phyloP scores from a whole-genome alignment of 768 basidiomycete genomes.

The Pleurotus ostreatus region DNA sequence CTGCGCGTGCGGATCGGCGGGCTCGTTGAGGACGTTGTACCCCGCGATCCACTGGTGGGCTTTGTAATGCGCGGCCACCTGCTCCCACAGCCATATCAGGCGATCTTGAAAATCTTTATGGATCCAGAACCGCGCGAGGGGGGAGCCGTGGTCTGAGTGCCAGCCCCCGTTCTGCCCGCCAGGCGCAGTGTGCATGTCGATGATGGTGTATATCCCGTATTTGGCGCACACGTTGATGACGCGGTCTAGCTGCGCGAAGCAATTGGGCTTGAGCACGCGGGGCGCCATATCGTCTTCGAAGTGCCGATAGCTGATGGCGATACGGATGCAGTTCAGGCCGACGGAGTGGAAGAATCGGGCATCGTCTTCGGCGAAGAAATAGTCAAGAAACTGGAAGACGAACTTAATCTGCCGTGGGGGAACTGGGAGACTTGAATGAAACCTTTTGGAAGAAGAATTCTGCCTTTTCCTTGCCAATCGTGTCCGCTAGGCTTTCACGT shows the following conservation, averaged over 20 bases:
- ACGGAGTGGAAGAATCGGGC: constrained; percentile 75
- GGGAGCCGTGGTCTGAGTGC: constrained; percentile 72
- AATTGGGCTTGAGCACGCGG: constrained; percentile 64
- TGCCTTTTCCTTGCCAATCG: constrained; percentile 64
- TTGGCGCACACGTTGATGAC: constrained; percentile 71
- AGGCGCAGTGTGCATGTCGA: constrained; percentile 77
- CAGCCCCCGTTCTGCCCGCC: constrained; percentile 78
- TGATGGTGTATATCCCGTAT: constrained; percentile 75
- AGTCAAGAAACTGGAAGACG: constrained; percentile 67
- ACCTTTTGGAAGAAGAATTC: constrained; percentile 86
- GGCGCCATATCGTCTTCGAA: constrained; percentile 83
- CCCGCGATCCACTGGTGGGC: constrained; percentile 81
- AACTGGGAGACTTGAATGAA: no score
- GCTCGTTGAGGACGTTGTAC: constrained; percentile 84
- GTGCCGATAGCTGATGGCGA: constrained; percentile 72
- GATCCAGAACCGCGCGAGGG: constrained; percentile 73
- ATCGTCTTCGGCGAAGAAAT: constrained; percentile 80
- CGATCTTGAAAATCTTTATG: constrained; percentile 87
- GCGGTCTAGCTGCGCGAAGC: constrained; percentile 83
- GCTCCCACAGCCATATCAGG: constrained; percentile 69
- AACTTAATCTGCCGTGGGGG: constrained; percentile 15
- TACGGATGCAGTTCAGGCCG: constrained; percentile 75
- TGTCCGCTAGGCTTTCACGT: constrained; percentile 60
- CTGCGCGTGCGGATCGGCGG: constrained; percentile 53
- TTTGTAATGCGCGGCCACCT: constrained; percentile 73